Conservation (phyloP, 805 yeast species). For the Kodamaea lidongshanica region DNA sequence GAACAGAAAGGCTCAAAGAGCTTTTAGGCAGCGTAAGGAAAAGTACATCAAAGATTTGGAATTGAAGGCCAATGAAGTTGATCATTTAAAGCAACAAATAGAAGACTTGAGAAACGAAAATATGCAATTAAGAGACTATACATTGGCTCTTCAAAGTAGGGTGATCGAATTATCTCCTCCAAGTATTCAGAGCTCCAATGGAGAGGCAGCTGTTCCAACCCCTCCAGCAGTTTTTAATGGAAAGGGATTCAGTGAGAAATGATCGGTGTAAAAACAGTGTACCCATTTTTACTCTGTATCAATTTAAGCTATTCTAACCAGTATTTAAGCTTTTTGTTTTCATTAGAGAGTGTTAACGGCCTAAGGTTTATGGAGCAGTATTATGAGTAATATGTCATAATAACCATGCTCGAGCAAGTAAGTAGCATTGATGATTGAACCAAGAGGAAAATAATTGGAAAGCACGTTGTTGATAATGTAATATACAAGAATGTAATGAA, state of each 20-base stretch:
- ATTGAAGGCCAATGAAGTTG: conserved; percentile 56
- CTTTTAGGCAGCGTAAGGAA: conserved; percentile 82
- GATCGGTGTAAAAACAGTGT: neutral
- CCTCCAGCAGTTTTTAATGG: conserved; percentile 11
- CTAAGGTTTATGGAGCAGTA: no score
- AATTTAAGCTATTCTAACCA: no score
- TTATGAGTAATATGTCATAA: no score
- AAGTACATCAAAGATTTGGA: conserved; percentile 76
- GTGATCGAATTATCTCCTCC: conserved; percentile 43
- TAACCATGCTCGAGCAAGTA: no score
- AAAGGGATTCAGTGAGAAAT: conserved; percentile 7
- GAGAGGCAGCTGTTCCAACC: conserved; percentile 6
- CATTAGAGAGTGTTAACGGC: no score
- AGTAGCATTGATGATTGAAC: no score
- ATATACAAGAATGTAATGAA: no score
- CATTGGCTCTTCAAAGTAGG: conserved; percentile 61
- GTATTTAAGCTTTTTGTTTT: no score
- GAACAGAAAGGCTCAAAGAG: conserved; percentile 86
- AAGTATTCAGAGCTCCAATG: conserved; percentile 5
- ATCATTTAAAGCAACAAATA: conserved; percentile 56
- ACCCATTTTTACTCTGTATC: conserved; percentile 1
- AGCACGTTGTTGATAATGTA: no score
- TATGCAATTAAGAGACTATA: conserved; percentile 64
- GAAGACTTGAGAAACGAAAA: conserved; percentile 67
- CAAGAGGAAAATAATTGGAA: no score